Base-by-base conservation (phyloP, 2,329 filamentous ascomycete species). In the Hypomyces rosellus region DNA sequence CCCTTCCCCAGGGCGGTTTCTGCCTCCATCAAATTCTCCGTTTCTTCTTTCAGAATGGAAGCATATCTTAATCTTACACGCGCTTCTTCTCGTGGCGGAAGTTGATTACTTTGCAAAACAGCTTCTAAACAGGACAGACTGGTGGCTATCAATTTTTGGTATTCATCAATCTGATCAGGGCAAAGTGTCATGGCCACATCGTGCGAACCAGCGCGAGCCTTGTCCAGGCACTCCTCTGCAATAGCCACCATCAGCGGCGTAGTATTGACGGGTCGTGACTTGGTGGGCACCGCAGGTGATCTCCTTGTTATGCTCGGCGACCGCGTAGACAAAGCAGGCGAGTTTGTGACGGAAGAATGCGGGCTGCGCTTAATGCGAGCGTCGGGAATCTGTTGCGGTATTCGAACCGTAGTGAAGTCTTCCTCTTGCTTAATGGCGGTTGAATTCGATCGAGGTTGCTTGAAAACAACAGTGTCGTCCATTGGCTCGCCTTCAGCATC, bases 1-100 rank as follows among this genome's bases (percentile, higher is more conserved):
- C 85, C 86, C 65, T 88, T 88, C 38, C 79, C 84, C 50, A 92
- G 66, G 3, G 83, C 75, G 12, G 82, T 85, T 65, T 91, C 87
- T 1, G 85, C 84, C 58, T 88, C 82, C 70, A 82, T 82, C 11
- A 82, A 71, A 55, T 90, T 90, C 34, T 88, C 84, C 2, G 87
- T 91, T 68, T 92, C 88, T 55, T 89, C 83, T 36, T 82, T 77
- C 20, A 92, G 66, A 6, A 91, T 70, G 34, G 78, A 81, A 2
- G 86, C 86, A 66, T 90, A 89, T 59, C 85, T 77, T 39, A 91
- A 66, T 25, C 85, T 78, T 47, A 89, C 70, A 49, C 78, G 79
- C 9, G 85, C 87, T 64, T 91, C 87, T 42, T 82, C 72, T 14
- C 84, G 77, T 3, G 87, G 84, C 16, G 77, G 69, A 15, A 87